Evolutionary conservation across 1,284 basidiomycete genomes (phyloP).

Genomic region (Pyrrhoderma noxium): DNA sequence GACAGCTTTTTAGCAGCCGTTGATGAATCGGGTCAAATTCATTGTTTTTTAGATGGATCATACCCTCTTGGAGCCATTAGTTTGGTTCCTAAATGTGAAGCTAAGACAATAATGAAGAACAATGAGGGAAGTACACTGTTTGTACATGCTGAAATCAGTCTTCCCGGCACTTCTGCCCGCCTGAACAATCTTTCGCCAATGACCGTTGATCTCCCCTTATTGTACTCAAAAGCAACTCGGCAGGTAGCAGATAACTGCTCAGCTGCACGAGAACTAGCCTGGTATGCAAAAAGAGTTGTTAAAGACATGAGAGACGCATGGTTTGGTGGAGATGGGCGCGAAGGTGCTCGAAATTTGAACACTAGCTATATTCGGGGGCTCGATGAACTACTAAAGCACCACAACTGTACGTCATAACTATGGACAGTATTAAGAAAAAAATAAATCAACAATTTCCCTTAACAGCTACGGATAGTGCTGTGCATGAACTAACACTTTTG

Average conservation of each 20-base stretch:
- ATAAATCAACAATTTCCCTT: slow-evolving; percentile 19
- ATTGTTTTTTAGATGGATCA: slow-evolving; percentile 71
- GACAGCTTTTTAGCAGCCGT: slow-evolving; percentile 56
- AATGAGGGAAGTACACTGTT: slow-evolving; percentile 24
- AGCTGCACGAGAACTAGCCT: slow-evolving; percentile 59
- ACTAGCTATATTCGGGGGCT: slow-evolving; percentile 62
- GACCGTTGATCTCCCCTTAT: slow-evolving; percentile 47
- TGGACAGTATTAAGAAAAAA: slow-evolving; percentile 7
- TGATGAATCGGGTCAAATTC: slow-evolving; percentile 49
- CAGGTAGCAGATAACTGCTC: slow-evolving; percentile 66
- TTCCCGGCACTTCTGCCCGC: background rate
- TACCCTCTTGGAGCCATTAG: slow-evolving; percentile 65
- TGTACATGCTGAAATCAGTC: slow-evolving; percentile 12
- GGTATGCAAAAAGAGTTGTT: slow-evolving; percentile 60
- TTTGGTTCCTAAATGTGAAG: slow-evolving; percentile 31
- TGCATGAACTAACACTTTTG: slow-evolving; percentile 65
- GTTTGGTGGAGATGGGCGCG: slow-evolving; percentile 59
- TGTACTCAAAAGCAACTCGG: slow-evolving; percentile 46
- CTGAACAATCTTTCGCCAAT: slow-evolving; percentile 39
- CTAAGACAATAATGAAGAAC: slow-evolving; percentile 46
- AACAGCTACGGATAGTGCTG: slow-evolving; percentile 44
- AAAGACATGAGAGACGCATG: slow-evolving; percentile 65
- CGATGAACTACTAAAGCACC: slow-evolving; percentile 56
- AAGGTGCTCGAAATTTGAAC: slow-evolving; percentile 64
- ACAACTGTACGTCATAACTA: slow-evolving; percentile 44